Percentiles rank a stretch among this genome's conserved stretches.
These are phyloP conservation scores for Fusarium sp. DNA, from an alignment of 2,329 filamentous ascomycete genomes.

Conservation along the genomic window DNA sequence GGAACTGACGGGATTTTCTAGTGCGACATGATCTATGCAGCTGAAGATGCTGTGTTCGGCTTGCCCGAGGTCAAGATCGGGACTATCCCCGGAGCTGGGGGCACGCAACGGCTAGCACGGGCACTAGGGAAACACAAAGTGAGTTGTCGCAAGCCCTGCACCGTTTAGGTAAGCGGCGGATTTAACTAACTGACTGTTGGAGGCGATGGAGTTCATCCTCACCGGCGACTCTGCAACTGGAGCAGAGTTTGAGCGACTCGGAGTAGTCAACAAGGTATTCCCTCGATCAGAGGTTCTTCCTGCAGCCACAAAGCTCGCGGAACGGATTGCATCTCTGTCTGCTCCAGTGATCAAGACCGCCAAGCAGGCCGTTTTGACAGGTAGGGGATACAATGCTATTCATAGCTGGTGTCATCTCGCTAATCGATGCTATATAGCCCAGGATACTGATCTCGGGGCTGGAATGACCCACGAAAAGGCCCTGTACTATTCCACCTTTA, in stretches of 20 bases:
- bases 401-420: neutral
- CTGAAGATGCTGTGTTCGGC: conserved; percentile 46
- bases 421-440: conserved; percentile 11
- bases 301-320: conserved; percentile 14
- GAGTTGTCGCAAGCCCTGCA: neutral
- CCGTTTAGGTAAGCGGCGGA: neutral
- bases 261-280: conserved; percentile 30
- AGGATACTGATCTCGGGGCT: conserved; percentile 15
- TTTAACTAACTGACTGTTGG: no score
- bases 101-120: conserved; percentile 47
- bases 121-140: conserved; percentile 48
- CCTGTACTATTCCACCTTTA: conserved; percentile 30
- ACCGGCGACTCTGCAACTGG: conserved; percentile 32
- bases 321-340: conserved; percentile 26
- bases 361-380: conserved; percentile 32
- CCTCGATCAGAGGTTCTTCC: conserved; percentile 20
- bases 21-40: conserved; percentile 49
- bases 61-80: conserved; percentile 50
- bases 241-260: conserved; percentile 25
- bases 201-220: conserved; percentile 34
- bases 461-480: conserved; percentile 32
- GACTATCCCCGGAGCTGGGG: conserved; percentile 48
- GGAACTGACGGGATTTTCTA: conserved; percentile 1
- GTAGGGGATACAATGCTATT: neutral
- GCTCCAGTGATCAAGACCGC: conserved; percentile 23